phyloP scores from a whole-genome alignment of 176 grass and related monocot species.

The Carex parvula region DNA sequence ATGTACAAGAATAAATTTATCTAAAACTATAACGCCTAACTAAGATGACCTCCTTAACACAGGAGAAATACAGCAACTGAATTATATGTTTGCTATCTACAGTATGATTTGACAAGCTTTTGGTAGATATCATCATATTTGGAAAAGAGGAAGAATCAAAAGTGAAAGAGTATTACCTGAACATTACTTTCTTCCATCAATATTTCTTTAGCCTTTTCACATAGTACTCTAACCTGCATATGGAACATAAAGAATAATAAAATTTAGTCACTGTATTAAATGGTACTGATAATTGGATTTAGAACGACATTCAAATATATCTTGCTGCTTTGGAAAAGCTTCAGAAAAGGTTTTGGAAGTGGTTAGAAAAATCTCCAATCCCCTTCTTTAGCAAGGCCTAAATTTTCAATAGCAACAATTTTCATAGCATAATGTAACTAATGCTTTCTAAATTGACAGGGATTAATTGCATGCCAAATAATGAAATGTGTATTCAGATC shows the following conservation, averaged over 20 bases:
- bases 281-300: not conserved
- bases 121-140: not conserved
- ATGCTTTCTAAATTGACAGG: not conserved
- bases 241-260: slow-evolving; percentile 11
- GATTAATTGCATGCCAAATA: not conserved
- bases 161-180: slow-evolving; percentile 29
- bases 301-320: not conserved
- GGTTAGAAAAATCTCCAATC: not conserved
- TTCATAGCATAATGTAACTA: not conserved
- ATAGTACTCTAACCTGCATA: slow-evolving; percentile 43
- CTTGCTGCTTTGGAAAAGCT: not conserved
- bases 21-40: not conserved
- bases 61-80: not conserved
- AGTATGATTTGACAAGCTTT: not conserved
- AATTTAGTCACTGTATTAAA: not conserved
- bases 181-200: slow-evolving; percentile 62
- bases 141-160: not conserved
- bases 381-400: not conserved
- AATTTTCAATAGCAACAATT: not conserved
- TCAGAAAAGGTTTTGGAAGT: not conserved
- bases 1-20: not conserved
- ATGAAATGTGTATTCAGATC: not conserved
- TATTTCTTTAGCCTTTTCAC: slow-evolving; percentile 54
- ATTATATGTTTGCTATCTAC: not conserved
- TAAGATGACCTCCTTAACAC: not conserved